Percentiles rank a stretch among this genome's conserved stretches.
phyloP scores from a whole-genome alignment of 2,329 filamentous ascomycete genomes.

The Colletotrichum chlorophyti region DNA sequence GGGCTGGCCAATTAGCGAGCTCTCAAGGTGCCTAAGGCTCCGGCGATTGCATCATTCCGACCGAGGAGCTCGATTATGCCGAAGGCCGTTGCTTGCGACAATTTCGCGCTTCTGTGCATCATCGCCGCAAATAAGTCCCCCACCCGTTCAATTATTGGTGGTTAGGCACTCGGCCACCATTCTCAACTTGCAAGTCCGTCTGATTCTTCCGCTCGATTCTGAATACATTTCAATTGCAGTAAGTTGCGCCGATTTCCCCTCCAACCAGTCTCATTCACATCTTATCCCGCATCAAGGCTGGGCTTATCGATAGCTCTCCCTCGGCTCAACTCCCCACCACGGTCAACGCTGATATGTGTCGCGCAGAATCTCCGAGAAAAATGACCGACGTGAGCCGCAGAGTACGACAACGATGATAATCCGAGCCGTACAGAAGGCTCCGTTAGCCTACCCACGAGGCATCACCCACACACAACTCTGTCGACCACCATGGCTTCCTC shows the following conservation, averaged over 20 bases:
- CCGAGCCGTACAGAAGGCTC: slow-evolving; percentile 26
- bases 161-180: no score
- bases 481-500: slow-evolving; percentile 27
- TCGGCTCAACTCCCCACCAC: background rate
- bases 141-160: background rate
- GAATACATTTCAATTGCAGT: background rate
- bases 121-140: background rate
- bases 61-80: slow-evolving; percentile 21
- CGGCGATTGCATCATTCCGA: slow-evolving; percentile 26
- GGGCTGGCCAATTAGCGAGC: background rate
- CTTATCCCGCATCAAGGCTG: background rate
- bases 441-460: slow-evolving; percentile 23
- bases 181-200: no score
- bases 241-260: background rate
- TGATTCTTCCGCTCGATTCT: background rate
- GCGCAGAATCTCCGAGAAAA: slow-evolving; percentile 4
- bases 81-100: slow-evolving; percentile 18
- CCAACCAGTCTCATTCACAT: background rate
- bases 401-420: slow-evolving; percentile 29
- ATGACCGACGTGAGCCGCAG: slow-evolving; percentile 24
- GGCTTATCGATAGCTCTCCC: slow-evolving; percentile 5
- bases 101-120: slow-evolving; percentile 3
- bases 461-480: slow-evolving; percentile 1
- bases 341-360: slow-evolving; percentile 1
- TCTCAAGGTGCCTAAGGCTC: slow-evolving; percentile 27